A percentile compares a stretch with the other conserved stretches of the same genome.
phyloP scores from a whole-genome alignment of 306 rosid species.

The Sechiopsis laciniata region DNA sequence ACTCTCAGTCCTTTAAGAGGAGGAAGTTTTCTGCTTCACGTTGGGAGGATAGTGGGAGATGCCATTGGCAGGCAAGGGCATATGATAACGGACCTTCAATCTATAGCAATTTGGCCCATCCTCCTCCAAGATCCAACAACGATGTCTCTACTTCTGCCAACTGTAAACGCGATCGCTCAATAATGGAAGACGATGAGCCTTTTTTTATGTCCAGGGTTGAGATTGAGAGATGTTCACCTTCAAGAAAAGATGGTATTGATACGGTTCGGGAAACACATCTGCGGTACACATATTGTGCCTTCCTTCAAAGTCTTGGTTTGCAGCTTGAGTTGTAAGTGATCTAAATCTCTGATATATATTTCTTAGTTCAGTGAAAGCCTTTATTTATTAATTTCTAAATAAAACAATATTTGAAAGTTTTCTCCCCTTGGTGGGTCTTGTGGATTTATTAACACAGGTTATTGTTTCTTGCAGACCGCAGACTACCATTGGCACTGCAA shows the following conservation, averaged over 20 bases:
- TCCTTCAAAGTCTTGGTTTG: slow-evolving; percentile 84
- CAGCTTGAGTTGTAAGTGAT: slow-evolving; percentile 79
- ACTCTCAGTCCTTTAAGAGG: slow-evolving; percentile 52
- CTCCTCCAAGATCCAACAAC: slow-evolving; percentile 40
- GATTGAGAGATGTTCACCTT: slow-evolving; percentile 89
- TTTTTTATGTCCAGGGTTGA: slow-evolving; percentile 84
- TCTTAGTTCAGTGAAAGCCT: slow-evolving; percentile 3
- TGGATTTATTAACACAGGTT: slow-evolving; percentile 18
- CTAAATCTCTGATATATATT: neutral
- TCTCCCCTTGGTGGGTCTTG: neutral
- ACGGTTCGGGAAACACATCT: slow-evolving; percentile 69
- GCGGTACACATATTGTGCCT: slow-evolving; percentile 91
- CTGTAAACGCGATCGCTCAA: slow-evolving; percentile 48
- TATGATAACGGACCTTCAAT: slow-evolving; percentile 35
- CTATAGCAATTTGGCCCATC: slow-evolving; percentile 28
- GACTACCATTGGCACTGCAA: slow-evolving; percentile 87
- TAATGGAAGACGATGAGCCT: slow-evolving; percentile 67
- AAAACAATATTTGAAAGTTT: slow-evolving; percentile 8
- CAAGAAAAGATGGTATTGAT: slow-evolving; percentile 93
- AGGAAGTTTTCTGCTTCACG: slow-evolving; percentile 61
- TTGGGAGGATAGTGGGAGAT: slow-evolving; percentile 56
- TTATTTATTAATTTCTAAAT: neutral
- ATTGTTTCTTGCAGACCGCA: slow-evolving; percentile 67
- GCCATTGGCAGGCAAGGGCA: slow-evolving; percentile 36
- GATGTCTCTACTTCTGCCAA: slow-evolving; percentile 45